A percentile compares a stretch with the other conserved stretches of the same genome.
Evolutionary conservation across 345 rosid genomes (phyloP).

Genomic region (Eucalyptus coolabah): DNA sequence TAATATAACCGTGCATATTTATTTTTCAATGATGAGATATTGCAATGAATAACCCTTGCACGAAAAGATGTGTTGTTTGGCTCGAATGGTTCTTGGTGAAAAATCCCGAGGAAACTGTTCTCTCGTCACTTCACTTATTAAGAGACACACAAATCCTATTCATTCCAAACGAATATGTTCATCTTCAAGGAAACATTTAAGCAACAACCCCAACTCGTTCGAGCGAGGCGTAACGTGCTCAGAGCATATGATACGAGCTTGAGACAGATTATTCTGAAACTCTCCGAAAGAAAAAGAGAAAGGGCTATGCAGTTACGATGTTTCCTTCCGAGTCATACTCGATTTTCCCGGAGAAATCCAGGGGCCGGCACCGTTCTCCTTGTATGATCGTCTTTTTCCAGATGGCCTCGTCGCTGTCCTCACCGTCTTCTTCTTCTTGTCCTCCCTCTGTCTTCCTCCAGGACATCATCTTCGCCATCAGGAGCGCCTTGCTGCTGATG

Average conservation of each 20-base stretch:
- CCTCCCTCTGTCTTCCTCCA: slow-evolving; percentile 19
- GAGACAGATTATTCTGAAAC: not conserved
- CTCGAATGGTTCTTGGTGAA: not conserved
- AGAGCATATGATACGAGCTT: not conserved
- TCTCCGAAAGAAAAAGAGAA: not conserved
- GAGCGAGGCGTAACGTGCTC: not conserved
- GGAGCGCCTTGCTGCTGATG: slow-evolving; percentile 24
- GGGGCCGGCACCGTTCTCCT: slow-evolving; percentile 48
- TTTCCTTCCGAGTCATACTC: slow-evolving; percentile 43
- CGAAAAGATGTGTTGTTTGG: not conserved
- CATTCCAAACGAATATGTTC: not conserved
- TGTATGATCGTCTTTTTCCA: slow-evolving; percentile 44
- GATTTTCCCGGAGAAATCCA: slow-evolving; percentile 40
- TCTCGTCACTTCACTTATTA: not conserved
- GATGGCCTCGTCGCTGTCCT: slow-evolving; percentile 7
- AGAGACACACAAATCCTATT: not conserved
- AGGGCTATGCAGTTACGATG: not conserved
- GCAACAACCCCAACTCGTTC: not conserved
- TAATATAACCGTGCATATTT: not conserved
- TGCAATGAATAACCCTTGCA: not conserved
- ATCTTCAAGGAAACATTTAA: not conserved
- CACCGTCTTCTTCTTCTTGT: not conserved
- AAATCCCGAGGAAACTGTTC: not conserved
- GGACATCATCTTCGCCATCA: slow-evolving; percentile 36
- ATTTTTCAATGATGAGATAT: not conserved